These are phyloP conservation scores for Eimeria falciformis DNA, from an alignment of 169 alveolate species.

Conservation along the genomic window DNA sequence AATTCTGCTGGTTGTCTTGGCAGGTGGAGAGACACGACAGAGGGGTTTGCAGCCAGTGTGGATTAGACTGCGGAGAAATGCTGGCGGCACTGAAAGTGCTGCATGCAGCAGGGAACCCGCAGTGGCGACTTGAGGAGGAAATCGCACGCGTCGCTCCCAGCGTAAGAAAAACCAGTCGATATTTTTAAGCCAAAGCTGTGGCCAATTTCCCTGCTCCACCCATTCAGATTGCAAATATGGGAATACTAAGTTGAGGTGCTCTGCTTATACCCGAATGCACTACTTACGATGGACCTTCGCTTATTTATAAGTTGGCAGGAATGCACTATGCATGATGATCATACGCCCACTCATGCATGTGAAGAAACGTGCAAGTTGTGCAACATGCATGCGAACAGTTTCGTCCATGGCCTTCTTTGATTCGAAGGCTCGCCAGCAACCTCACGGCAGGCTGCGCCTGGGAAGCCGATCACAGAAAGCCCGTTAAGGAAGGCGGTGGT, in stretches of 20 bases:
- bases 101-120: slow-evolving; percentile 72
- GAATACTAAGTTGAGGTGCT: no score
- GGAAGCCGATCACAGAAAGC: slow-evolving; percentile 66
- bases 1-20: not conserved
- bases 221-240: no score
- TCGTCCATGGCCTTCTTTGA: slow-evolving; percentile 64
- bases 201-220: no score
- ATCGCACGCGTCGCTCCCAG: slow-evolving; percentile 59
- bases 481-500: slow-evolving; percentile 61
- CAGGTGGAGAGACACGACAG: slow-evolving; percentile 54
- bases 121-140: slow-evolving; percentile 69
- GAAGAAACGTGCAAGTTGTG: slow-evolving; percentile 21
- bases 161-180: not conserved
- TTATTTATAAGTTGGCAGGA: no score
- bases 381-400: slow-evolving; percentile 62
- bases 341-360: not conserved
- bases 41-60: slow-evolving; percentile 60
- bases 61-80: slow-evolving; percentile 60
- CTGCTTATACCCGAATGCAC: no score
- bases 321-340: no score
- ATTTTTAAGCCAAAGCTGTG: no score
- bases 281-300: no score
- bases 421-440: slow-evolving; percentile 49
- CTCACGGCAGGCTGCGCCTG: slow-evolving; percentile 62
- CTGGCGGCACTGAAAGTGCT: slow-evolving; percentile 30